phyloP scores from a whole-genome alignment of 78 protist species.

The Dictyostelium firmibasis region DNA sequence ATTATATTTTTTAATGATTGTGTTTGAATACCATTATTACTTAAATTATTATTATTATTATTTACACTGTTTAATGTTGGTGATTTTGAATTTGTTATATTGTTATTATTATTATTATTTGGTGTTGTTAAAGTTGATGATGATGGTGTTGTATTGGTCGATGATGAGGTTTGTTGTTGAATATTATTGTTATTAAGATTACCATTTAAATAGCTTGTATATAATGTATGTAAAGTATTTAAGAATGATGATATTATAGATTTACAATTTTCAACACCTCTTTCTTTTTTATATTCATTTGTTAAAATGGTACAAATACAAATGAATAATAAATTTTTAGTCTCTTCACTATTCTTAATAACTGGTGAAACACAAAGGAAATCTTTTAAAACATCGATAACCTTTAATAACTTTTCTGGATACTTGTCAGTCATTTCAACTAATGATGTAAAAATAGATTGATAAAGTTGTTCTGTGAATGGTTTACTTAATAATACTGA shows the following conservation, averaged over 20 bases:
- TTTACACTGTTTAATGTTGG: background rate
- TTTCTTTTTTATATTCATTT: constrained; percentile 40
- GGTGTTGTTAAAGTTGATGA: background rate
- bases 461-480: constrained; percentile 28
- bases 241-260: constrained; percentile 13
- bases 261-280: constrained; percentile 30
- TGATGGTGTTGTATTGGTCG: background rate
- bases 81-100: background rate
- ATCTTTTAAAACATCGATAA: constrained; percentile 36
- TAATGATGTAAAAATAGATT: constrained; percentile 11
- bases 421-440: constrained; percentile 34
- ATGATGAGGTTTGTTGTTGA: background rate
- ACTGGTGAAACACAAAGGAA: background rate
- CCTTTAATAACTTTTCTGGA: constrained; percentile 22
- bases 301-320: constrained; percentile 32
- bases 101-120: background rate
- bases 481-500: background rate
- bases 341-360: background rate
- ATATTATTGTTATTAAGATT: background rate
- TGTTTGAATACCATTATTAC: background rate
- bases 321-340: background rate
- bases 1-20: constrained; percentile 40
- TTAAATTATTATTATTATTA: background rate
- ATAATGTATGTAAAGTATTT: constrained; percentile 21
- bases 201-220: background rate